Evolutionary conservation across 106 monocot genomes (phyloP).

Genomic region (Triglochin maritima): DNA sequence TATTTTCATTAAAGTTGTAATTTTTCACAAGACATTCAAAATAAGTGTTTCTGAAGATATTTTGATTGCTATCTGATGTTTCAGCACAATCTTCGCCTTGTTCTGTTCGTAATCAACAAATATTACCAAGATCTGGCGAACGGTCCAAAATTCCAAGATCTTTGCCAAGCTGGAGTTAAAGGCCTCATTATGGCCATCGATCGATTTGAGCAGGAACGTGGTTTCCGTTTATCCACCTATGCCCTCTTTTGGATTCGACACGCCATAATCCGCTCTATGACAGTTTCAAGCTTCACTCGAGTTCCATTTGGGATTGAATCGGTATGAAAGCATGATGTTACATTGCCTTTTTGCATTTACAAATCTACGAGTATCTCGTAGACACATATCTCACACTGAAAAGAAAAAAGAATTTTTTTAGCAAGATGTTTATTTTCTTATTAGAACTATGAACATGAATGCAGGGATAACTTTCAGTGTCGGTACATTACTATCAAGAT

Average conservation of each 20-base stretch:
- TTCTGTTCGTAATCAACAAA: constrained; percentile 77
- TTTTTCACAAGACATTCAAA: neutral
- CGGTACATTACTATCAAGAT: too few relatives aligned
- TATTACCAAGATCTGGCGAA: constrained; percentile 62
- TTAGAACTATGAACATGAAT: too few relatives aligned
- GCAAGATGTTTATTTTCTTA: too few relatives aligned
- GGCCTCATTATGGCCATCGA: constrained; percentile 77
- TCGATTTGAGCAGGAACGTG: constrained; percentile 76
- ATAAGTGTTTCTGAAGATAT: neutral
- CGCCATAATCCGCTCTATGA: constrained; percentile 68
- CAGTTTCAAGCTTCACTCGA: constrained; percentile 61
- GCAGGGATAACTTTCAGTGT: too few relatives aligned
- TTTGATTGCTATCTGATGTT: neutral
- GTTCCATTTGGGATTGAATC: constrained; percentile 75
- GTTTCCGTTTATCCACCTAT: constrained; percentile 78
- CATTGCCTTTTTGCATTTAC: neutral
- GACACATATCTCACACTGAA: too few relatives aligned
- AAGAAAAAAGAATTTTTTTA: too few relatives aligned
- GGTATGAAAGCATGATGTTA: constrained; percentile 26
- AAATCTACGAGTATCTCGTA: neutral
- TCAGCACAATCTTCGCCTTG: constrained; percentile 93
- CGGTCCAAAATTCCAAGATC: constrained; percentile 61
- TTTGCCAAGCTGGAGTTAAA: constrained; percentile 89
- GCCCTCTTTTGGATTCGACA: constrained; percentile 90
- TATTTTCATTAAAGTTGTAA: neutral